Evolutionary conservation across 768 basidiomycete species (phyloP).

Genomic region (Lentinula boryana): DNA sequence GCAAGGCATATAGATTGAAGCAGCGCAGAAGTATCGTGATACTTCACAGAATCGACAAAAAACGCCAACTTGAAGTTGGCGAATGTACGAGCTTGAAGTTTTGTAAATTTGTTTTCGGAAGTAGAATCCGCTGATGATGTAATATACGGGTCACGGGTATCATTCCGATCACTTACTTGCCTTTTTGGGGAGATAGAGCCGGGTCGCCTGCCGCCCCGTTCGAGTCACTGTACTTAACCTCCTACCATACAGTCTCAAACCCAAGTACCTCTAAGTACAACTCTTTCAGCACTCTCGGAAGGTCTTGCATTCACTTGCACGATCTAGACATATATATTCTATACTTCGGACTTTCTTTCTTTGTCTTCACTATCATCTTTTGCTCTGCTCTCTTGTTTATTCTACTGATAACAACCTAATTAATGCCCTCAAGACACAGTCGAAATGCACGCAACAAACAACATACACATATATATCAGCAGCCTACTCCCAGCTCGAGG

Average conservation of each 20-base stretch:
- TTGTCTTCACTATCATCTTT: not conserved
- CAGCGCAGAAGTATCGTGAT: too few relatives aligned
- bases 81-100: too few relatives aligned
- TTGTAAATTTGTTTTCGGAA: too few relatives aligned
- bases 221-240: conserved; percentile 1
- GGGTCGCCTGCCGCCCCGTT: not conserved
- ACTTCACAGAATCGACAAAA: too few relatives aligned
- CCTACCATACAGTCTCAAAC: conserved; percentile 1
- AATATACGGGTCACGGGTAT: not conserved
- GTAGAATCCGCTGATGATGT: not conserved
- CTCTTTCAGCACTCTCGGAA: not conserved
- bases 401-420: conserved; percentile 4
- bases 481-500: conserved; percentile 2
- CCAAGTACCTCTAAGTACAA: not conserved
- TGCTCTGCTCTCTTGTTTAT: not conserved
- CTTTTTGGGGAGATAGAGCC: conserved; percentile 1
- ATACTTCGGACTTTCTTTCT: conserved; percentile 1
- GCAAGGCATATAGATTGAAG: too few relatives aligned
- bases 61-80: too few relatives aligned
- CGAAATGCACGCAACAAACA: conserved; percentile 10
- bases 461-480: conserved; percentile 6
- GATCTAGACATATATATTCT: not conserved
- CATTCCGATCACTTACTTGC: not conserved
- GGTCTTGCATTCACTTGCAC: conserved; percentile 7
- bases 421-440: conserved; percentile 11